These are phyloP conservation scores for Trichoderma hamatum DNA, from an alignment of 2,329 filamentous ascomycete species.

Conservation along the genomic window DNA sequence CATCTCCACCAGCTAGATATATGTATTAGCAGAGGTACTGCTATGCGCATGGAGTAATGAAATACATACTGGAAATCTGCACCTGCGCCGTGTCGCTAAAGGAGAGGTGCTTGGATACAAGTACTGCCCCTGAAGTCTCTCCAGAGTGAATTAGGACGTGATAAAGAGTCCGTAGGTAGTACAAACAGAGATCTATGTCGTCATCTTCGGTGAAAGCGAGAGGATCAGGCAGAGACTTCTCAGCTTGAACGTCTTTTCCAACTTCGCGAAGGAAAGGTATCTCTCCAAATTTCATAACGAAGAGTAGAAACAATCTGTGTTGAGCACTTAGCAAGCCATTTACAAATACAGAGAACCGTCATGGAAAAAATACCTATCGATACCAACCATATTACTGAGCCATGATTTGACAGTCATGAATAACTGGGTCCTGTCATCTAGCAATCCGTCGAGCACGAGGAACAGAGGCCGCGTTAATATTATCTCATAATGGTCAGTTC, in stretches of 20 bases:
- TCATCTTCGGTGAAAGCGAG: slow-evolving; percentile 55
- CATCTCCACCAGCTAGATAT: slow-evolving; percentile 50
- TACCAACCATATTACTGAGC: slow-evolving; percentile 69
- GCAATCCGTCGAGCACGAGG: slow-evolving; percentile 75
- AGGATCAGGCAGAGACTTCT: slow-evolving; percentile 23
- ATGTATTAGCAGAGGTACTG: slow-evolving; percentile 30
- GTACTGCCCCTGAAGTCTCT: slow-evolving; percentile 69
- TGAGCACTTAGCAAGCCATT: background rate
- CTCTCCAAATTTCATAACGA: slow-evolving; percentile 60
- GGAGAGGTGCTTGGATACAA: slow-evolving; percentile 61
- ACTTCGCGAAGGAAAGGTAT: slow-evolving; percentile 53
- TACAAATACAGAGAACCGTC: background rate
- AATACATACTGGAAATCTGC: slow-evolving; percentile 55
- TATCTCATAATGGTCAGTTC: slow-evolving; percentile 66
- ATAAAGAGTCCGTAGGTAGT: slow-evolving; percentile 74
- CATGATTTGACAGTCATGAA: slow-evolving; percentile 79
- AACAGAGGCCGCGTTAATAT: slow-evolving; percentile 83
- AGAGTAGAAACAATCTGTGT: slow-evolving; percentile 61
- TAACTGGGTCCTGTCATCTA: slow-evolving; percentile 71
- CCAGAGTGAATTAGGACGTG: slow-evolving; percentile 70
- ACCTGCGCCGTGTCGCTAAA: slow-evolving; percentile 34
- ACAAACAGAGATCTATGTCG: slow-evolving; percentile 75
- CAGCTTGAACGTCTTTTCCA: slow-evolving; percentile 28
- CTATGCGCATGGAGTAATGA: background rate
- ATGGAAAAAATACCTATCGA: slow-evolving; percentile 58